Conservation (phyloP, 106 monocot species). For the Apostasia ramifera region DNA sequence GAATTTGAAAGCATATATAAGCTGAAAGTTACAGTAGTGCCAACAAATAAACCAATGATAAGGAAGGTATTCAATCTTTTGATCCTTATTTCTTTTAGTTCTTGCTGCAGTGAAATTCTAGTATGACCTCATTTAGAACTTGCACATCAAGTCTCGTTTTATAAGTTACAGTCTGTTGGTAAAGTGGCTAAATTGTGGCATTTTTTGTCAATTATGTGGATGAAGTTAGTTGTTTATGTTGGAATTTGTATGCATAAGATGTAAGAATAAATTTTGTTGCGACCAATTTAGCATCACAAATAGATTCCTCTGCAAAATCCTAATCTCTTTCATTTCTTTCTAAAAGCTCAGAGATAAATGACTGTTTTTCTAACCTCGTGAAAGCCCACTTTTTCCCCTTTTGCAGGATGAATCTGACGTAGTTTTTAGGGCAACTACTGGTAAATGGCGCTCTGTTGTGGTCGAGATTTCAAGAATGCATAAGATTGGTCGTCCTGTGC, state of each 20-base stretch:
- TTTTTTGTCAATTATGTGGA: too few species aligned
- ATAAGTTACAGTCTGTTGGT: too few species aligned
- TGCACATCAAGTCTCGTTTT: too few species aligned
- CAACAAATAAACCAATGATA: constrained; percentile 97
- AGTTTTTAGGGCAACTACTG: constrained; percentile 78
- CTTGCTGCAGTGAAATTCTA: too few species aligned
- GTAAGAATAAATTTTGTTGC: background rate
- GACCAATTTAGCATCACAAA: background rate
- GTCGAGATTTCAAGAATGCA: constrained; percentile 96
- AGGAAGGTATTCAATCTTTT: constrained; percentile 57
- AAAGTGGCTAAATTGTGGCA: too few species aligned
- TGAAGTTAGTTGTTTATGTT: too few species aligned
- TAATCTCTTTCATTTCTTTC: background rate
- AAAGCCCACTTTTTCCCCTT: constrained; percentile 1
- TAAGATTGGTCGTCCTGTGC: constrained; percentile 90
- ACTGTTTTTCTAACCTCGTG: background rate
- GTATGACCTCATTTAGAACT: too few species aligned
- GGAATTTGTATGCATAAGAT: too few species aligned
- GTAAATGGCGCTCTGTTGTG: constrained; percentile 96
- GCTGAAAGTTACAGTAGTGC: constrained; percentile 83
- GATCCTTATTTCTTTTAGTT: background rate
- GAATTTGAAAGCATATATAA: constrained; percentile 99
- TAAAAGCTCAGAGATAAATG: background rate
- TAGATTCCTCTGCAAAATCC: background rate
- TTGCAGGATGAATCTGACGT: constrained; percentile 98